Evolutionary conservation across 106 monocot genomes (phyloP).

Genomic region (Allium fistulosum): DNA sequence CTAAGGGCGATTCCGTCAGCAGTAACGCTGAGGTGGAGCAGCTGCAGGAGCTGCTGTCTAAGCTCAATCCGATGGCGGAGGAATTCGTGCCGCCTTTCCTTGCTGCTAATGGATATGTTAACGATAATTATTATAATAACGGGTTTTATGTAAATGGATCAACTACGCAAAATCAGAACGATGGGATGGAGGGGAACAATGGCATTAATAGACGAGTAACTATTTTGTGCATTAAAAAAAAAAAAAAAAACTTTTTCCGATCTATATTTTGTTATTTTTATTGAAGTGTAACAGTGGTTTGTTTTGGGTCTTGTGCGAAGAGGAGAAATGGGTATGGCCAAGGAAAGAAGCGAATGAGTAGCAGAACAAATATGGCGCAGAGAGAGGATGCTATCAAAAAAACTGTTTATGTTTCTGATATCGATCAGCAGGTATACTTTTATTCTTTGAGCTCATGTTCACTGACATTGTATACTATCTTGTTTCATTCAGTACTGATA

Average conservation of each 20-base stretch:
- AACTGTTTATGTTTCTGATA: conserved; percentile 94
- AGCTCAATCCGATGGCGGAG: conserved; percentile 84
- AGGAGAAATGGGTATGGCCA: conserved; percentile 47
- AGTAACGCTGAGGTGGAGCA: conserved; percentile 43
- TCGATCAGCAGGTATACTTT: conserved; percentile 74
- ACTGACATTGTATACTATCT: too few relatives aligned
- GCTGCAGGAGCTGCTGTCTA: conserved; percentile 65
- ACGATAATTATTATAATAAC: background rate
- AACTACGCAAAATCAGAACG: background rate
- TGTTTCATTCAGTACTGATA: too few relatives aligned
- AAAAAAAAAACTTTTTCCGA: too few relatives aligned
- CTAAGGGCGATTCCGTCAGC: background rate
- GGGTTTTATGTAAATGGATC: conserved; percentile 5
- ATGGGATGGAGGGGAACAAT: conserved; percentile 1
- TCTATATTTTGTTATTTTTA: background rate
- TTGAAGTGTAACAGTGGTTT: background rate
- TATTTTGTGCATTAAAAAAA: background rate
- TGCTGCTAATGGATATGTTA: conserved; percentile 1
- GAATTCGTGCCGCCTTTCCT: conserved; percentile 82
- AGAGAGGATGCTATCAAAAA: conserved; percentile 73
- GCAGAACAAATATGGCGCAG: conserved; percentile 74
- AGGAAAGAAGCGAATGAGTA: conserved; percentile 60
- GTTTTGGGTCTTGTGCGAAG: conserved; percentile 14
- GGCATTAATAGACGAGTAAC: conserved; percentile 8
- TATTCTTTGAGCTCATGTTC: background rate